These are phyloP conservation scores for Colletotrichum lindemuthianum DNA, from an alignment of 2,329 filamentous ascomycete species.

Conservation along the genomic window DNA sequence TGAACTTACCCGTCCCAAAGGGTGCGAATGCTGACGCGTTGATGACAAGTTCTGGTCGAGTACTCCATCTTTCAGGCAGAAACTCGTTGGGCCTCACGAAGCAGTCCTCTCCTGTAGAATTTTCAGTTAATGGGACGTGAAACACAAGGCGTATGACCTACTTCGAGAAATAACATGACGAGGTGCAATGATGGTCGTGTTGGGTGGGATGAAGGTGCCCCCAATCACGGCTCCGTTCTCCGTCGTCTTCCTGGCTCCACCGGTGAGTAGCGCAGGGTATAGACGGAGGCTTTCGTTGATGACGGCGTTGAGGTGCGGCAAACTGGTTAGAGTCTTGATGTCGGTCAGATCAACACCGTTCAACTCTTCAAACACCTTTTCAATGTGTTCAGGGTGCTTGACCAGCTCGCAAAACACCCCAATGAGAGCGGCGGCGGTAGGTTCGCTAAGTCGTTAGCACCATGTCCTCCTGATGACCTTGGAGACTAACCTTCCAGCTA, in stretches of 20 bases:
- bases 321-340: constrained; percentile 32
- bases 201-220: constrained; percentile 29
- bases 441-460: constrained; percentile 32
- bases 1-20: constrained; percentile 44
- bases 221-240: constrained; percentile 32
- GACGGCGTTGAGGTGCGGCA: constrained; percentile 40
- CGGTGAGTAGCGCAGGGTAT: constrained; percentile 32
- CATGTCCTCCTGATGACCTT: background rate
- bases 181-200: constrained; percentile 36
- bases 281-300: constrained; percentile 35
- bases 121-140: background rate
- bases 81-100: constrained; percentile 45
- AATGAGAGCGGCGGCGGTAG: constrained; percentile 35
- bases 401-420: constrained; percentile 37
- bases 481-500: constrained; percentile 37
- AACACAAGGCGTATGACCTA: constrained; percentile 47
- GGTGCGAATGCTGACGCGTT: constrained; percentile 45
- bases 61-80: constrained; percentile 51
- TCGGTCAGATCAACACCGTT: constrained; percentile 36
- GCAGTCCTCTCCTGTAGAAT: constrained; percentile 39
- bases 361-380: constrained; percentile 29
- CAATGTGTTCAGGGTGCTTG: constrained; percentile 35
- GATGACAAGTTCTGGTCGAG: constrained; percentile 44
- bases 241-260: constrained; percentile 33
- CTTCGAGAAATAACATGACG: constrained; percentile 38